These are phyloP conservation scores for Cupressus sempervirens DNA, from an alignment of 75 land plant genomes.

Conservation along the genomic window DNA sequence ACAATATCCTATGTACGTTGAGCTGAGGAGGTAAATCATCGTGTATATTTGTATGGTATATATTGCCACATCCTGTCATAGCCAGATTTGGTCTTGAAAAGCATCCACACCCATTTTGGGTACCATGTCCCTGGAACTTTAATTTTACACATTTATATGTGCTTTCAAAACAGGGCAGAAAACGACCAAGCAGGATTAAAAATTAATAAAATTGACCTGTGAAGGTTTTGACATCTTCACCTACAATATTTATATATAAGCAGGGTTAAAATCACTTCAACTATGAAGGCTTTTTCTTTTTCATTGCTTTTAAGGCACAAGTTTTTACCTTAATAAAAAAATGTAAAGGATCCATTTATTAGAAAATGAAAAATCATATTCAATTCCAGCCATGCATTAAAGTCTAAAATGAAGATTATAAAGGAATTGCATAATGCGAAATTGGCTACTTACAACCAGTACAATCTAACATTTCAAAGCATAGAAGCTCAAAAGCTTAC, in stretches of 20 bases:
- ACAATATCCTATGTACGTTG: neutral
- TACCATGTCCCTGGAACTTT: too few species aligned
- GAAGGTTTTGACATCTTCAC: neutral
- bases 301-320: neutral
- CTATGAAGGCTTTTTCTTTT: neutral
- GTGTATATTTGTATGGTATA: too few species aligned
- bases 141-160: neutral
- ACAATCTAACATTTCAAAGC: neutral
- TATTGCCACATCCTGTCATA: too few species aligned
- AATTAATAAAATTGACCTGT: neutral
- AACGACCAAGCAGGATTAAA: neutral
- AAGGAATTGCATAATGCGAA: neutral
- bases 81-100: too few species aligned
- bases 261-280: neutral
- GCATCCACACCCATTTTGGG: too few species aligned
- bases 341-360: neutral
- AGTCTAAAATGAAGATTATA: neutral
- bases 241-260: neutral
- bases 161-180: neutral
- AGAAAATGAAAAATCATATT: neutral
- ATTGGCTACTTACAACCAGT: neutral
- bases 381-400: neutral
- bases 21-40: neutral
- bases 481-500: neutral
- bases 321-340: neutral